Evolutionary conservation across 148 eudicot genomes (phyloP).

Genomic region (Vaccinium macrocarpon): DNA sequence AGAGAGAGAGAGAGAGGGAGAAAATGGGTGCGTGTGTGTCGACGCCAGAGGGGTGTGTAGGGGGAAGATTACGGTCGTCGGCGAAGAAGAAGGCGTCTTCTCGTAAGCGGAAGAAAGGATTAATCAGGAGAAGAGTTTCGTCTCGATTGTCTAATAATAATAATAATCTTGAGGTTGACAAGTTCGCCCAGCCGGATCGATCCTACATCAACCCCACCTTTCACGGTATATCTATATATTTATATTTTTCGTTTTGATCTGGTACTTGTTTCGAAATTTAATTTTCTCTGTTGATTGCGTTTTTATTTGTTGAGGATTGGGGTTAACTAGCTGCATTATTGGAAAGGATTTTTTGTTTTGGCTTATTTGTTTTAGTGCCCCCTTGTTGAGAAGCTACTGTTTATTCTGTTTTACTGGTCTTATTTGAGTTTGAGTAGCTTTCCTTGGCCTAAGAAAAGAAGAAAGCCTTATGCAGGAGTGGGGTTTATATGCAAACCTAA

Average conservation of each 20-base stretch:
- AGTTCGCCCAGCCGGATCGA: slow-evolving; percentile 32
- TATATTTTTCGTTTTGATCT: slow-evolving; percentile 11
- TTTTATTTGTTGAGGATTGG: neutral
- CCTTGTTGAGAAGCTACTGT: slow-evolving; percentile 9
- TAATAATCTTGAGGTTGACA: slow-evolving; percentile 10
- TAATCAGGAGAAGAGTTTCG: slow-evolving; percentile 36
- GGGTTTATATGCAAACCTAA: neutral
- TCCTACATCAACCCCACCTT: slow-evolving; percentile 48
- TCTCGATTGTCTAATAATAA: slow-evolving; percentile 40
- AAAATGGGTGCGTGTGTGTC: slow-evolving; percentile 84
- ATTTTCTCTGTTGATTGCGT: neutral
- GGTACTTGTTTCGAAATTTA: neutral
- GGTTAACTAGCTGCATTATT: neutral
- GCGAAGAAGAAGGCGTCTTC: slow-evolving; percentile 26
- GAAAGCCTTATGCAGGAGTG: neutral
- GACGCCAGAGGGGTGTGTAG: slow-evolving; percentile 55
- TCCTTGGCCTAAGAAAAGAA: neutral
- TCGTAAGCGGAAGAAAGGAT: slow-evolving; percentile 33
- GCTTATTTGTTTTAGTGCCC: neutral
- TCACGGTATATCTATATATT: slow-evolving; percentile 45
- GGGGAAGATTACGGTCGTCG: slow-evolving; percentile 27
- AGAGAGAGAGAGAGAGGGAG: neutral
- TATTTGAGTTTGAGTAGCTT: neutral
- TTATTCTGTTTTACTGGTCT: neutral
- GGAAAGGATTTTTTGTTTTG: neutral